Evolutionary conservation across 1,139 yeast species (phyloP).

Genomic region (Scheffersomyces illinoinensis): DNA sequence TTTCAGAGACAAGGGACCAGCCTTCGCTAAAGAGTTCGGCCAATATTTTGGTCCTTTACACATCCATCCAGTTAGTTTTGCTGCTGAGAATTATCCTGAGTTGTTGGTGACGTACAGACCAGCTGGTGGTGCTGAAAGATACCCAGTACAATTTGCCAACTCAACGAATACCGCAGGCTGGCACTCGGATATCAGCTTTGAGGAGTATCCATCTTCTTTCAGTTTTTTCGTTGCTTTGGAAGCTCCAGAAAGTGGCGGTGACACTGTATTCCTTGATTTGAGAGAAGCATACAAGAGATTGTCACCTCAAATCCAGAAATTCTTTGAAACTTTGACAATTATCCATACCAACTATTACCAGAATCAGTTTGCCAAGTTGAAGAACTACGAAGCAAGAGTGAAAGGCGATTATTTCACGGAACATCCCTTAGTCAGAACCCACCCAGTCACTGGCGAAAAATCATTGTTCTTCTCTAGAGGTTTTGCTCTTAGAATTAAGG

Average conservation of each 20-base stretch:
- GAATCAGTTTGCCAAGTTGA: slow-evolving; percentile 15
- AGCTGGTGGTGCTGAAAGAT: slow-evolving; percentile 25
- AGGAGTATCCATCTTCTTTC: slow-evolving; percentile 31
- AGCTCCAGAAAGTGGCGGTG: slow-evolving; percentile 34
- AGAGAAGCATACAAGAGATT: slow-evolving; percentile 34
- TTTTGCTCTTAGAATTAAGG: slow-evolving; percentile 24
- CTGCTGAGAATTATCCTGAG: slow-evolving; percentile 29
- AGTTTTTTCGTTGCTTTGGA: slow-evolving; percentile 33
- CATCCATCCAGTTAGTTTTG: slow-evolving; percentile 30
- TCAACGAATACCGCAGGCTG: slow-evolving; percentile 19
- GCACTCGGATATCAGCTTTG: slow-evolving; percentile 36
- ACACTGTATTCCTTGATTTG: slow-evolving; percentile 33
- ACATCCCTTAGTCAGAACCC: slow-evolving; percentile 31
- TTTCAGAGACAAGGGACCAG: slow-evolving; percentile 31
- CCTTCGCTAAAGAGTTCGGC: slow-evolving; percentile 29
- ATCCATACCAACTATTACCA: slow-evolving; percentile 27
- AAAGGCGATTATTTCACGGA: slow-evolving; percentile 25
- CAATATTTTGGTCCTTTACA: slow-evolving; percentile 34
- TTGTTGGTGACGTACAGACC: slow-evolving; percentile 31
- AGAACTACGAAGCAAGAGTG: slow-evolving; percentile 16
- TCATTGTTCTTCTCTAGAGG: slow-evolving; percentile 22
- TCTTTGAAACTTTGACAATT: slow-evolving; percentile 28
- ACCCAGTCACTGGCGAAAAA: slow-evolving; percentile 30
- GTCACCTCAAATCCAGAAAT: slow-evolving; percentile 28
- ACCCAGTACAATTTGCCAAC: slow-evolving; percentile 20